phyloP scores from a whole-genome alignment of 176 grass and related monocot species.

The Triticum monococcum region DNA sequence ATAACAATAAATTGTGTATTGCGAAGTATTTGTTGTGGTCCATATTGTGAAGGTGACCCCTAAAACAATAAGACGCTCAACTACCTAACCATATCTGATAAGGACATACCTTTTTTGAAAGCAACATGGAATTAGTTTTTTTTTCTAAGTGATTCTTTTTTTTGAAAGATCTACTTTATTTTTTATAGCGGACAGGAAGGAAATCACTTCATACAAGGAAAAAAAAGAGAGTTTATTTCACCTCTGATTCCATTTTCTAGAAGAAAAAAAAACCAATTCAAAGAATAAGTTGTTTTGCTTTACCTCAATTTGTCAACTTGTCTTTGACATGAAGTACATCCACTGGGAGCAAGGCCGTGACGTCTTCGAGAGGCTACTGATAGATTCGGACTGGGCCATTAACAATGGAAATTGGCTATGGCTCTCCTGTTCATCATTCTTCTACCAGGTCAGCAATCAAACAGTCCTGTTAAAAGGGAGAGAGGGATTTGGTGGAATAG shows the following conservation, averaged over 20 bases:
- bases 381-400: constrained; percentile 94
- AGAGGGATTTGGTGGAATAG: too few species aligned
- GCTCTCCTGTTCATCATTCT: constrained; percentile 96
- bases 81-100: neutral
- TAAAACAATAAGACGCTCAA: neutral
- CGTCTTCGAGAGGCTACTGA: constrained; percentile 80
- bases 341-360: constrained; percentile 96
- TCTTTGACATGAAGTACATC: constrained; percentile 64
- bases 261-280: neutral
- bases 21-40: neutral
- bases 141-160: neutral
- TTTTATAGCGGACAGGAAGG: neutral
- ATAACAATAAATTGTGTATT: neutral
- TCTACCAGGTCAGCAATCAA: constrained; percentile 60
- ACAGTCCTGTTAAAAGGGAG: neutral
- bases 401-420: constrained; percentile 94
- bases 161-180: neutral
- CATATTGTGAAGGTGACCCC: neutral
- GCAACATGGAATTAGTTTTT: neutral
- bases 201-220: neutral
- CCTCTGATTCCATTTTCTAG: neutral
- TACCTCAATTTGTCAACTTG: neutral
- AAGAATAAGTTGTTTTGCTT: neutral
- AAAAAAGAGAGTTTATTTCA: neutral
- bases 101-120: constrained; percentile 2